A percentile compares a stretch with the other conserved stretches of the same genome.
Conservation (phyloP, 2,329 filamentous ascomycete species). For the Fusarium nygamai region DNA sequence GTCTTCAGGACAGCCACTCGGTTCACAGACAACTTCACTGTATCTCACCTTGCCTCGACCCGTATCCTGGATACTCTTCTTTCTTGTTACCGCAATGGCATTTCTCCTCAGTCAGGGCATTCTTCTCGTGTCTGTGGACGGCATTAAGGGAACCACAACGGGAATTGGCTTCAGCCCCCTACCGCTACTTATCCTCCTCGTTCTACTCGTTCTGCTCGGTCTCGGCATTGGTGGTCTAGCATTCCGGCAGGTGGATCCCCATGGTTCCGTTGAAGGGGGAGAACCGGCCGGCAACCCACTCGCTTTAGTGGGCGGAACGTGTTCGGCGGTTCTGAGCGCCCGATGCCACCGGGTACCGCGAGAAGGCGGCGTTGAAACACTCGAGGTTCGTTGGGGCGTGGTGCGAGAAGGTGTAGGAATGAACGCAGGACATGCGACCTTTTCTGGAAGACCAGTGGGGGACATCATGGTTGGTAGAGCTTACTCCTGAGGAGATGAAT, state of each 20-base stretch:
- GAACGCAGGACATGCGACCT: conserved; percentile 56
- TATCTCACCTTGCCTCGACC: conserved; percentile 61
- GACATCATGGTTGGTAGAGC: conserved; percentile 42
- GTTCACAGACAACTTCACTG: conserved; percentile 58
- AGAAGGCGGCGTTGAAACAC: conserved; percentile 49
- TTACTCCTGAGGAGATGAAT: conserved; percentile 30
- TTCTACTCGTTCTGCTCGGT: conserved; percentile 51
- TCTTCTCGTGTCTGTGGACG: conserved; percentile 48
- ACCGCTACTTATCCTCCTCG: conserved; percentile 55
- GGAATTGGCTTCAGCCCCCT: conserved; percentile 56
- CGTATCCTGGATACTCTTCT: conserved; percentile 56
- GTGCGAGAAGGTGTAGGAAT: conserved; percentile 52
- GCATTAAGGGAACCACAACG: conserved; percentile 32
- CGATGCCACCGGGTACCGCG: conserved; percentile 55
- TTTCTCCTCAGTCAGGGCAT: conserved; percentile 60
- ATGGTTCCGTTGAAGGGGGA: conserved; percentile 48
- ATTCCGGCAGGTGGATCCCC: conserved; percentile 51
- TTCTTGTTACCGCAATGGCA: conserved; percentile 55
- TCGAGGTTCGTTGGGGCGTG: conserved; percentile 58
- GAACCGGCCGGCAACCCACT: conserved; percentile 59
- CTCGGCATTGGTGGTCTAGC: conserved; percentile 51
- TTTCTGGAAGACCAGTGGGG: conserved; percentile 50
- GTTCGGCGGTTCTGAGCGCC: conserved; percentile 63
- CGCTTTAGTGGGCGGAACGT: conserved; percentile 57
- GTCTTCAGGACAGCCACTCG: conserved; percentile 55